Base-by-base conservation (phyloP, 495 filamentous ascomycete species). In the Daldinia caldariorum region DNA sequence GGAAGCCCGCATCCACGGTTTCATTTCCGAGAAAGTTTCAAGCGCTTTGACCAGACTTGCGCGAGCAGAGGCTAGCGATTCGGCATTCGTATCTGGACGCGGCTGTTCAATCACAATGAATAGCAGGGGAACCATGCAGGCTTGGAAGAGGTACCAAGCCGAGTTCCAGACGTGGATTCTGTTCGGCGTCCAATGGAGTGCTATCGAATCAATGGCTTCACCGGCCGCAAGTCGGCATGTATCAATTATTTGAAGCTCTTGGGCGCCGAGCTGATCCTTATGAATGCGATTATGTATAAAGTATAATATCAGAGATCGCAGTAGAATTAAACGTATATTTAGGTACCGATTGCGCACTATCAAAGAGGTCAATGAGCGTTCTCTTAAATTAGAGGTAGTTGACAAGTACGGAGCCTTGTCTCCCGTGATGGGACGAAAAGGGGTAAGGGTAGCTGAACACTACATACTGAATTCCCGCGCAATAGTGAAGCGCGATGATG, bases 71-170 rank as follows among this genome's bases (percentile, higher is more conserved):
- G 69, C 47, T 1, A 67, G 20, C 14, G 56, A 57, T 38, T 69
- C 65, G n/a, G 55, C n/a, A 31, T 62, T 69, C 0, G 64, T 61
- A 26, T 68, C 49, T 2, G 59, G 49, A 31, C 49, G 69, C 29
- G 68, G 62, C 32, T 49, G 57, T 31, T 74, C 68, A 26, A 70
- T 60, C 7, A 67, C 63, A 2, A 76, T 73, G 4, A 51, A 65
- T 6, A 76, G 49, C 5, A 73, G 59, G 10, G 73, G 73, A 16
- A 72, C 56, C 73, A 75, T 75, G 29, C 70, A 75, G 16, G 73
- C 73, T 49, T 75, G 73, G 43, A 75, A 75, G 12, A 75, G 73
- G 31, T 73, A 75, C 73, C 73, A 75, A 16, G 62, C 66, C 1
- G 73, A 68, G 43, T 75, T 73, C 73, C 73, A 75, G 14, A 72